Conservation (phyloP, 306 rosid genomes). For the Boehmeria nivea region DNA sequence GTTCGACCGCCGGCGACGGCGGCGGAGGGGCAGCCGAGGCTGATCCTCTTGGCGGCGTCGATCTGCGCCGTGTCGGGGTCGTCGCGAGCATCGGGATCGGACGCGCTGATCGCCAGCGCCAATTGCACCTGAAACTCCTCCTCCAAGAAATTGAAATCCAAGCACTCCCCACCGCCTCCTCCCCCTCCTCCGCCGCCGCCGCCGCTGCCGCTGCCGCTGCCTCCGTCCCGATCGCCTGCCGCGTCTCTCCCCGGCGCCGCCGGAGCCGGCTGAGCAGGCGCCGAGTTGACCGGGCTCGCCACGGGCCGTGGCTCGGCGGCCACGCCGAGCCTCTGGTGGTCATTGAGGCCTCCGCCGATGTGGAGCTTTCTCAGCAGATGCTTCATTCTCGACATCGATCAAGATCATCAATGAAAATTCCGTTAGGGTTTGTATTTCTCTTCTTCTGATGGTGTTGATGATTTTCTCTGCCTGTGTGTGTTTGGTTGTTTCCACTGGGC, state of each 20-base stretch:
- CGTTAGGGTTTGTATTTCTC: background rate
- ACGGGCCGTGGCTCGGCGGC: conserved; percentile 16
- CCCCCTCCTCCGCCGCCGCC: conserved; percentile 33
- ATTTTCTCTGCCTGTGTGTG: background rate
- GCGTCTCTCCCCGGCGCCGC: conserved; percentile 43
- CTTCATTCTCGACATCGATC: conserved; percentile 86
- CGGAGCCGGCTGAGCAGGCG: conserved; percentile 21
- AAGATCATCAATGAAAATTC: conserved; percentile 41
- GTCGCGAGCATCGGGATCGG: conserved; percentile 68
- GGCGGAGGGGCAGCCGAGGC: conserved; percentile 71
- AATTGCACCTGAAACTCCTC: conserved; percentile 97
- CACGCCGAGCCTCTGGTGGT: conserved; percentile 47
- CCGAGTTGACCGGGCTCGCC: conserved; percentile 20
- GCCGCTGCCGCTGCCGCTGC: conserved; percentile 19
- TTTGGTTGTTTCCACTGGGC: background rate
- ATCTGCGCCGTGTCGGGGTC: conserved; percentile 92
- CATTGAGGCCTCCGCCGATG: conserved; percentile 83
- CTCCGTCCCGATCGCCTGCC: conserved; percentile 43
- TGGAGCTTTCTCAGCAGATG: conserved; percentile 93
- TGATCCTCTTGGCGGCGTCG: conserved; percentile 98
- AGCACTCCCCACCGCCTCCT: conserved; percentile 25
- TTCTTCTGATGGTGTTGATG: conserved; percentile 9
- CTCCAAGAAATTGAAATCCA: conserved; percentile 67
- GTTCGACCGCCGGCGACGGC: conserved; percentile 34
- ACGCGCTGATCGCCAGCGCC: conserved; percentile 96